phyloP scores from a whole-genome alignment of 73 alveolate species.

The Paramecium octaurelia region DNA sequence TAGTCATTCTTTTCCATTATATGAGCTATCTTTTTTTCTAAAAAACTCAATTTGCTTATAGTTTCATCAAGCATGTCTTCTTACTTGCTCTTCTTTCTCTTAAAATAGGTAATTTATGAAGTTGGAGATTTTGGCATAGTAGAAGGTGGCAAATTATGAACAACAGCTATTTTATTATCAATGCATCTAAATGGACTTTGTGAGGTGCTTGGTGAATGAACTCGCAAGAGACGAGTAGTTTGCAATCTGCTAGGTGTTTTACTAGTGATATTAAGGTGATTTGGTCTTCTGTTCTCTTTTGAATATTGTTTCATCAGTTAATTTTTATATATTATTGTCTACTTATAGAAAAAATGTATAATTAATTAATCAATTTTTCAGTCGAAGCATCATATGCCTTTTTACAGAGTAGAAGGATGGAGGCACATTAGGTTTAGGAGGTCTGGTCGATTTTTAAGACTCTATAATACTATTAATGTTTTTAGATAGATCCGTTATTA shows the following conservation, averaged over 20 bases:
- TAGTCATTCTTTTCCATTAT: constrained; percentile 18
- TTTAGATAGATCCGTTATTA: not conserved
- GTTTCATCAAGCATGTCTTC: constrained; percentile 18
- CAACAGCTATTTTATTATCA: not conserved
- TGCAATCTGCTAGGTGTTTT: not conserved
- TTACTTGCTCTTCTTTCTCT: not conserved
- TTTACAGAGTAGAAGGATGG: constrained; percentile 32
- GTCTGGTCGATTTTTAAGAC: not conserved
- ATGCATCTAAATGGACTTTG: not conserved
- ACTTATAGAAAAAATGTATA: not conserved
- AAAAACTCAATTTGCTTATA: not conserved
- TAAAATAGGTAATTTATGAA: not conserved
- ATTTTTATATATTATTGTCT: not conserved
- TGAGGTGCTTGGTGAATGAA: constrained; percentile 20
- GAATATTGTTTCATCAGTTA: not conserved
- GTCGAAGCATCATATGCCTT: constrained; percentile 23
- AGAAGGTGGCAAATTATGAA: not conserved
- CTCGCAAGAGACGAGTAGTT: not conserved
- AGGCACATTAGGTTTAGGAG: constrained; percentile 33
- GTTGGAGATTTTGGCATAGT: not conserved
- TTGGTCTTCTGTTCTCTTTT: not conserved
- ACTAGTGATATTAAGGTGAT: not conserved
- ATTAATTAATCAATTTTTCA: not conserved
- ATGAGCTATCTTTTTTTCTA: not conserved
- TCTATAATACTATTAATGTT: not conserved